Evolutionary conservation across 106 monocot species (phyloP), one percentile per base, ranked within the genome.

Genomic region (Allium sativum): DNA sequence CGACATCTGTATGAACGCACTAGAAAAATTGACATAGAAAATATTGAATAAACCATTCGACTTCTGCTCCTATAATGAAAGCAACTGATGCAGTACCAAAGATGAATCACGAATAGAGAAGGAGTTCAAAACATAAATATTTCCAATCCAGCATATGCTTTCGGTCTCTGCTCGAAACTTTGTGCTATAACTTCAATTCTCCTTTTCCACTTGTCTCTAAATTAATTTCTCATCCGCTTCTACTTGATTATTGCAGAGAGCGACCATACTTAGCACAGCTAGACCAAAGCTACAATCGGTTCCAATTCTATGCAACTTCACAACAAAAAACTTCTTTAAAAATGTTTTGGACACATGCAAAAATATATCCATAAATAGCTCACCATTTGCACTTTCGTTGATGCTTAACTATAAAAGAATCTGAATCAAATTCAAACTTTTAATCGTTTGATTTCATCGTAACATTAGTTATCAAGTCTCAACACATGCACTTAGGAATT

Each of bases 331-430:
- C 53, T 98, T 84, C 78, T 98, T 91, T 61, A 43, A 22, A 11
- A 70, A 80, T 21, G 78, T 87, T n/a, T 98, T 87, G 90, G 77
- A 88, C 52, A 72, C 84, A 14, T 98, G 96, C 87, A 84, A 82
- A 61, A 74, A 78, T 21, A 66, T 72, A 61, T 18, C 73, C 1
- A 87, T 85, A 53, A 0, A 15, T 40, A 82, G 78, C 31, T 98
- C 96, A 46, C 96, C 87, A 13, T 98, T 98, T 72, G 71, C 79
- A 16, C 61, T 86, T 42, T 69, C 80, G 41, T 66, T 66, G 13
- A 66, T 78, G 68, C 77, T 73, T n/a, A 48, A 68, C 70, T 11
- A 46, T 81, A 41, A 55, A 53, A 22, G 15, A 54, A 7, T 10
- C 42, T n/a, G 20, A 9, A 31, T 74, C 87, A 55, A n/a, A n/a